A percentile compares a stretch with the other conserved stretches of the same genome.
Conservation (phyloP, 805 yeast species). For the Metschnikowia cubensis region DNA sequence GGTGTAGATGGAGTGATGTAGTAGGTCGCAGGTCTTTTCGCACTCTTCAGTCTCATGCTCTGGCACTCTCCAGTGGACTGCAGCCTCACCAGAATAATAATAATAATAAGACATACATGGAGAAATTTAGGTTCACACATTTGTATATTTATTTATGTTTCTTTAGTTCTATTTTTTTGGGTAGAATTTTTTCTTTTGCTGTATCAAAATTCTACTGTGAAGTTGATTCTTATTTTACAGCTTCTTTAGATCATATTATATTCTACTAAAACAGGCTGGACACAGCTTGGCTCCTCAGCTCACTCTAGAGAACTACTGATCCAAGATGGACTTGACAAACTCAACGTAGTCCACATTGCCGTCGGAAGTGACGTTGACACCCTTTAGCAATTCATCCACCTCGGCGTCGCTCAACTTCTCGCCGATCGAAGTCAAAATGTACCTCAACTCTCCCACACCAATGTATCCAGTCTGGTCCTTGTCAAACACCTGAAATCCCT, state of each 20-base stretch:
- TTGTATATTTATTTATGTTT: no score
- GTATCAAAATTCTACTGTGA: no score
- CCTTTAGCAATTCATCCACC: conserved; percentile 93
- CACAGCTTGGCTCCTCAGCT: background rate
- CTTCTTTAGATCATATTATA: background rate
- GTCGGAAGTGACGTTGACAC: conserved; percentile 88
- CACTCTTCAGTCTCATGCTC: background rate
- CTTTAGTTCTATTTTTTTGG: no score
- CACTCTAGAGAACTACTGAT: conserved; percentile 49
- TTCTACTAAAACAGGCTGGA: background rate
- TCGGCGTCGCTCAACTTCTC: conserved; percentile 88
- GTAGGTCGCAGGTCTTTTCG: conserved; percentile 1
- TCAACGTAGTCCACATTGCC: conserved; percentile 94
- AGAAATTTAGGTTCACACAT: no score
- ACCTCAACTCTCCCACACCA: conserved; percentile 94
- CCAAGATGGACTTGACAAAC: conserved; percentile 88
- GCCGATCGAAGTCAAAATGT: conserved; percentile 92
- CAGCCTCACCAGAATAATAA: background rate
- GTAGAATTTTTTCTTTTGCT: no score
- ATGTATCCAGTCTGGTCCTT: conserved; percentile 93
- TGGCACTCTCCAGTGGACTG: no score
- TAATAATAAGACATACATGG: no score
- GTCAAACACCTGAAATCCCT: conserved; percentile 93
- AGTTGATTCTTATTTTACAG: no score
- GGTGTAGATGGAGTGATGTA: background rate